Evolutionary conservation across 257 asterid species (phyloP).

Genomic region (Fraxinus quadrangulata): DNA sequence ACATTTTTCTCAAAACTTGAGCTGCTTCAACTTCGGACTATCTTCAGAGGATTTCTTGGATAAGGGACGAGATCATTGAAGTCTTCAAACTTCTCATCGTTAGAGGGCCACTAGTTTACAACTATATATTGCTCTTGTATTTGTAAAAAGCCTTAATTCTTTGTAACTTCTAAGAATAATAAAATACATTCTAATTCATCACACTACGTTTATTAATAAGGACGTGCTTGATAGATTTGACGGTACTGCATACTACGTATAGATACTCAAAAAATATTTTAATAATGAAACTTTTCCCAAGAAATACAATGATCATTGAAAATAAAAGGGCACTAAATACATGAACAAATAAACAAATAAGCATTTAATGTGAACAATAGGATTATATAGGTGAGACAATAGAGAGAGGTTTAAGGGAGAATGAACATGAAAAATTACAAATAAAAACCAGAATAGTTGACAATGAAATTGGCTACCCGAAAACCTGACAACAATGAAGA

Average conservation of each 20-base stretch:
- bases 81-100: background rate
- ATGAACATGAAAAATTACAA: background rate
- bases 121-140: background rate
- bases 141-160: background rate
- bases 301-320: background rate
- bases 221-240: too few relatives aligned
- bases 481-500: conserved; percentile 53
- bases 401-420: background rate
- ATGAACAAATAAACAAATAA: background rate
- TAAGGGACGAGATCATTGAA: background rate
- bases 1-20: conserved; percentile 11
- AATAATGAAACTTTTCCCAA: too few relatives aligned
- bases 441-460: conserved; percentile 53
- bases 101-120: background rate
- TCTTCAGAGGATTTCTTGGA: too few relatives aligned
- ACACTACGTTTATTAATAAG: too few relatives aligned
- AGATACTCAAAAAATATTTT: too few relatives aligned
- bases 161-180: background rate
- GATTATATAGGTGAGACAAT: background rate
- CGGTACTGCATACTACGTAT: too few relatives aligned
- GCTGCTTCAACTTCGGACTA: too few relatives aligned
- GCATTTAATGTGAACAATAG: conserved; percentile 12
- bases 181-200: too few relatives aligned
- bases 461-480: conserved; percentile 42
- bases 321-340: too few relatives aligned